Evolutionary conservation across 2,329 filamentous ascomycete species (phyloP), one percentile per base, ranked within the genome.

Genomic region (Aspergillus luchuensis): DNA sequence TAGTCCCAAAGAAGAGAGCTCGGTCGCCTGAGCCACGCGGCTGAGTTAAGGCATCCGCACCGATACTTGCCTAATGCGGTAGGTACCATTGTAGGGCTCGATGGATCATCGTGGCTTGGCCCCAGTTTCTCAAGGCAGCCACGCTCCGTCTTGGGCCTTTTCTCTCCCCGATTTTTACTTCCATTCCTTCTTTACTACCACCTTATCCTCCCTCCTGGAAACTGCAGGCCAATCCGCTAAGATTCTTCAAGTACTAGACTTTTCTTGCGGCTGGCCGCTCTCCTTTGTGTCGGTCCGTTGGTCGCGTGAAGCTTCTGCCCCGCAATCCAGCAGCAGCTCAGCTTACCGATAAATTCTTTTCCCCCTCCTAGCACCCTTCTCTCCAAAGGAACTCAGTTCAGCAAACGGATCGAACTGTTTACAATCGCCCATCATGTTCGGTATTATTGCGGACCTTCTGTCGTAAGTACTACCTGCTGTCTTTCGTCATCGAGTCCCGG

Each of bases 361-460:
- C 41, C 53, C 53, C 41, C 50, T 23, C 5, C 25, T 30, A 11
- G 4, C 21, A 49, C 13, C 8, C 8, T 30, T 17, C 7, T 11
- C n/a, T 50, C 47, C 25, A 28, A 28, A 10, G 3, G 4, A 49
- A n/a, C 25, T 5, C 28, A 28, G 8, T n/a, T 5, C 47, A 17
- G 25, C n/a, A n/a, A 50, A 25, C 47, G 47, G n/a, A 23, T 11
- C 47, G 8, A n/a, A 17, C 21, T 25, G 8, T 33, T 10, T 11
- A 50, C 38, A 47, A 28, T 50, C 30, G 23, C 54, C 48, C 70
- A 79, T 58, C 77, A 91, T 93, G 89, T 92, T 93, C 73, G 88
- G 90, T 77, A 85, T 92, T 69, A 85, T 92, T 69, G 87, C 90
- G 69, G 90, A 91, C 78, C 81, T 92, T 69, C 81, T 92, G 76